Conservation (phyloP, 176 grass and related monocot genomes). For the Eleusine coracana region DNA sequence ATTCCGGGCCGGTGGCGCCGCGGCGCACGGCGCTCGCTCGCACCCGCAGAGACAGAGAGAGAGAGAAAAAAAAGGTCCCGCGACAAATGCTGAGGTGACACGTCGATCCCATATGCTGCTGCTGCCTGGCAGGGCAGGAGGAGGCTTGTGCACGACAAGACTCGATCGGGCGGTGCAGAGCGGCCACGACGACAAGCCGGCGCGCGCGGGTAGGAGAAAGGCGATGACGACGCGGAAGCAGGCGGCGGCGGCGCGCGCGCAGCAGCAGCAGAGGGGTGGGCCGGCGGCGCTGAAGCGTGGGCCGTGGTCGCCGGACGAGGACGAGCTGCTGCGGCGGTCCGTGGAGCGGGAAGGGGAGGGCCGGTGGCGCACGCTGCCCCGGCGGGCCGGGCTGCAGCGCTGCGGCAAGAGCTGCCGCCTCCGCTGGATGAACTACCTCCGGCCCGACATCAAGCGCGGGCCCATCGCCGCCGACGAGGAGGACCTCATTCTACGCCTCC, state of each 20-base stretch:
- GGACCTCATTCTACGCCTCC: conserved; percentile 93
- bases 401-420: conserved; percentile 80
- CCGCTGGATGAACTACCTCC: conserved; percentile 94
- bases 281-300: conserved; percentile 60
- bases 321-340: conserved; percentile 64
- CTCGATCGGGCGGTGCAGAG: background rate
- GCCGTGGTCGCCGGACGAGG: conserved; percentile 86
- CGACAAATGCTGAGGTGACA: background rate
- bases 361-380: conserved; percentile 78
- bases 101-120: background rate
- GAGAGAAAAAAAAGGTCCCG: background rate
- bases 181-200: no score
- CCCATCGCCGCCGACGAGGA: conserved; percentile 82
- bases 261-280: background rate
- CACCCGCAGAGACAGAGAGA: background rate
- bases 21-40: conserved; percentile 10
- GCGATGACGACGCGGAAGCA: conserved; percentile 19
- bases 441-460: conserved; percentile 71
- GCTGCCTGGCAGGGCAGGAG: background rate
- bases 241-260: background rate
- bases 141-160: background rate
- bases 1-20: conserved; percentile 21
- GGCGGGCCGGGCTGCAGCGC: conserved; percentile 63
- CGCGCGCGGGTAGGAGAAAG: no score
- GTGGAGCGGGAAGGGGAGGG: conserved; percentile 73